A percentile compares a stretch with the other conserved stretches of the same genome.
Evolutionary conservation across 176 grass and related monocot genomes (phyloP).

Genomic region (Olyra latifolia): DNA sequence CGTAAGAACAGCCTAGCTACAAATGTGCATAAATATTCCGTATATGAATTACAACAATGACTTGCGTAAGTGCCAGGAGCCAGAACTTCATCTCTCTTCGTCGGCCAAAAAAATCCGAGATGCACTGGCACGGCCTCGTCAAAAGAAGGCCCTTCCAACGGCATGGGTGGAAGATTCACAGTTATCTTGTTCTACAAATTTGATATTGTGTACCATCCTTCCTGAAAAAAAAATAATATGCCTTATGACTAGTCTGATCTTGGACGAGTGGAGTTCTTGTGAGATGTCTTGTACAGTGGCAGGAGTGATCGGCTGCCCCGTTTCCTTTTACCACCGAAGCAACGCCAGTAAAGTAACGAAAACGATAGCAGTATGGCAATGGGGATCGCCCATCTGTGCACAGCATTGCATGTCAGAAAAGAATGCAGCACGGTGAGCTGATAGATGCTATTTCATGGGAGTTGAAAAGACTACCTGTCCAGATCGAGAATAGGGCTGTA

Average conservation of each 20-base stretch:
- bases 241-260: constrained; percentile 66
- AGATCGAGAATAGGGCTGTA: constrained; percentile 95
- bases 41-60: constrained; percentile 28
- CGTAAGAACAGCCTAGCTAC: constrained; percentile 44
- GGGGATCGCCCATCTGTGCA: constrained; percentile 87
- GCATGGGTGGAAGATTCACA: constrained; percentile 20
- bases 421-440: neutral
- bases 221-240: constrained; percentile 8
- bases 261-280: constrained; percentile 58
- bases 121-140: constrained; percentile 32
- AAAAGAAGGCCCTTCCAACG: constrained; percentile 60
- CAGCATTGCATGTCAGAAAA: neutral
- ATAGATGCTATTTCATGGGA: neutral
- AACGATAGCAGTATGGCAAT: constrained; percentile 60
- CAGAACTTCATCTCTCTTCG: constrained; percentile 14
- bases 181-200: constrained; percentile 23
- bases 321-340: constrained; percentile 76
- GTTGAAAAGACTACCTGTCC: constrained; percentile 58
- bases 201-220: constrained; percentile 9
- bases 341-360: constrained; percentile 81
- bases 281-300: constrained; percentile 63
- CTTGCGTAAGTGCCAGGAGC: neutral
- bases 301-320: constrained; percentile 48
- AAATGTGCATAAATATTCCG: constrained; percentile 8
- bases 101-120: constrained; percentile 37